A percentile compares a stretch with the other conserved stretches of the same genome.
Conservation (phyloP, 2,329 filamentous ascomycete genomes). For the Scytalidium lignicola region DNA sequence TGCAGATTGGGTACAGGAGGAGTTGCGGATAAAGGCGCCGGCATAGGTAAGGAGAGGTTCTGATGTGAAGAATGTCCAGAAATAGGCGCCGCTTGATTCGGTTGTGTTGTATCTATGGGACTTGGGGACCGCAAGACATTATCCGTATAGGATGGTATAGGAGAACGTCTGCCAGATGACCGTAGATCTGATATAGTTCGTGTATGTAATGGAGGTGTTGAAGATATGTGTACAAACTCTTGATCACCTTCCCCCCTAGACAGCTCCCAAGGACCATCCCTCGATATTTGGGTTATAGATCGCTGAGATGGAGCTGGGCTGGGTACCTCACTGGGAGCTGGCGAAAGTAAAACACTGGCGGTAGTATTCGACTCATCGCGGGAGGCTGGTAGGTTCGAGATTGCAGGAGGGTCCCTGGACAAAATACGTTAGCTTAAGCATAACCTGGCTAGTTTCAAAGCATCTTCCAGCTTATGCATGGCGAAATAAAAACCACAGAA, state of each 20-base stretch:
- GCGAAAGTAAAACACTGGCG: conserved; percentile 50
- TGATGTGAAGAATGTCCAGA: background rate
- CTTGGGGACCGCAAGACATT: background rate
- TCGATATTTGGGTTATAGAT: conserved; percentile 11
- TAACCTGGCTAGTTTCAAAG: background rate
- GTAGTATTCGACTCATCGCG: conserved; percentile 4
- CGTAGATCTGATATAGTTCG: no score
- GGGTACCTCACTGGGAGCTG: conserved; percentile 56
- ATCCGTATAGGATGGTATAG: background rate
- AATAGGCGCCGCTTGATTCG: background rate
- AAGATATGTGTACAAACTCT: background rate
- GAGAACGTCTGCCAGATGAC: no score
- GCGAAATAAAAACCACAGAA: background rate
- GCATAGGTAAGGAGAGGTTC: background rate
- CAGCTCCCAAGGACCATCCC: background rate
- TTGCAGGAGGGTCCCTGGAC: background rate
- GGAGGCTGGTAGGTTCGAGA: background rate
- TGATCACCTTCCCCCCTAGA: background rate
- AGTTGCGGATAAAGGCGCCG: background rate
- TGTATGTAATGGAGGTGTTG: no score
- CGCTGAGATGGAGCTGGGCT: conserved; percentile 38
- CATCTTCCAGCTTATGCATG: background rate
- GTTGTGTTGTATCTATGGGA: background rate
- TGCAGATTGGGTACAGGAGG: background rate
- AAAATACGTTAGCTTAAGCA: background rate